Evolutionary conservation across 805 yeast genomes (phyloP).

Genomic region (Saccharomyces jurei): DNA sequence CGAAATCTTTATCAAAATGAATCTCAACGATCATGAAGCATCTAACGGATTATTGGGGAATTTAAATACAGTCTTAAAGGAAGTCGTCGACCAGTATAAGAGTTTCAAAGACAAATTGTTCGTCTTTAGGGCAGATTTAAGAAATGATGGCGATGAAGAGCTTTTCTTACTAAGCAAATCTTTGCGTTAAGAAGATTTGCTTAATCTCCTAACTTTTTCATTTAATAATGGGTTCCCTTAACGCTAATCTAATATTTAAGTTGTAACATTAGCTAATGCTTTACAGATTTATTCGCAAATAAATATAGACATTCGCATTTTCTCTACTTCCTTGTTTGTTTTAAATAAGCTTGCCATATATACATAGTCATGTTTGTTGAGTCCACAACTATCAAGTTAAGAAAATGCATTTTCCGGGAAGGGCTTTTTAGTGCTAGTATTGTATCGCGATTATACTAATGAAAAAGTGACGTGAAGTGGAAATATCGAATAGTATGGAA

Average conservation of each 20-base stretch:
- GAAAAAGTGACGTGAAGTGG: background rate
- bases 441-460: background rate
- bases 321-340: background rate
- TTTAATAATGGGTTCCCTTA: background rate
- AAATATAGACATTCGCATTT: background rate
- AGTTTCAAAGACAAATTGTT: constrained; percentile 38
- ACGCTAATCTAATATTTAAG: background rate
- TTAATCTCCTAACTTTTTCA: background rate
- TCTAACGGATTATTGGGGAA: constrained; percentile 20
- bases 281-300: background rate
- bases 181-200: constrained; percentile 18
- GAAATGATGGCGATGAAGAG: constrained; percentile 42
- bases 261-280: background rate
- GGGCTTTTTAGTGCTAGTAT: background rate
- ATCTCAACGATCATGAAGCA: constrained; percentile 20
- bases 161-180: constrained; percentile 40
- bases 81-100: constrained; percentile 36
- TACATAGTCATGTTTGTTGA: background rate
- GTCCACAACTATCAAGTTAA: background rate
- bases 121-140: constrained; percentile 43
- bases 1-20: constrained; percentile 29
- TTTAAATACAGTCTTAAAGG: constrained; percentile 34
- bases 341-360: background rate
- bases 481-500: background rate
- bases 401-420: background rate